Base-by-base conservation (phyloP, 441 rosid species). In the Aquilaria agallochum region DNA sequence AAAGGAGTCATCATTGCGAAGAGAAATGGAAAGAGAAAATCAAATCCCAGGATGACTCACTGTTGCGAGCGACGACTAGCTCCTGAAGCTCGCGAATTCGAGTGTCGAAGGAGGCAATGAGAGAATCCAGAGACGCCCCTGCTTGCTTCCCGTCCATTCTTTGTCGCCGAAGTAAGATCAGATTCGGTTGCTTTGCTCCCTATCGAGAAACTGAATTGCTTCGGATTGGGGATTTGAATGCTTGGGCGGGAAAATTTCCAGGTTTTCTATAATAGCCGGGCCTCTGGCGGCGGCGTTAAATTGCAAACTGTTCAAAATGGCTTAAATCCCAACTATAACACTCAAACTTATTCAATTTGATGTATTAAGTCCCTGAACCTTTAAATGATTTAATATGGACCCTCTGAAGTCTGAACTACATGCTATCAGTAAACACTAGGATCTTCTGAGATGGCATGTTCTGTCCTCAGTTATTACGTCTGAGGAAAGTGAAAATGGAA, bases 51-150 rank as follows among this genome's bases (percentile, higher is more conserved):
- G 47, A 63, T 31, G 51, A 76, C 97, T 84, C 75, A 91, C 95
- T 87, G 90, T 94, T 91, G 15, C 96, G 74, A 44, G 81, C 97
- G 68, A 94, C 87, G 20, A 89, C 95, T 80, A 94, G 94, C 66
- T 91, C 90, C 64, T 94, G 94, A 27, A 91, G 81, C 76, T 87
- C 90, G 20, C 84, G 67, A 61, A 91, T 83, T 31, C 94, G 86
- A 66, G 86, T 64, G 65, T 84, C 81, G 64, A 94, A 87, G 13
- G 95, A 78, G 55, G 80, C 65, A 1, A 87, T 80, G 58, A 94
- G 72, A 47, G 83, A 75, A 69, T 91, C 96, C 2, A 91, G 82
- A 36, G 90, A 74, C 1, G 90, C 68, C 44, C 95, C 95, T 9
- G 89, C 90, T 65, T 82, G 74, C 64, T 80, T 81, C 64, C 27